phyloP scores from a whole-genome alignment of 2,329 filamentous ascomycete species.

The Penicillium sp. region DNA sequence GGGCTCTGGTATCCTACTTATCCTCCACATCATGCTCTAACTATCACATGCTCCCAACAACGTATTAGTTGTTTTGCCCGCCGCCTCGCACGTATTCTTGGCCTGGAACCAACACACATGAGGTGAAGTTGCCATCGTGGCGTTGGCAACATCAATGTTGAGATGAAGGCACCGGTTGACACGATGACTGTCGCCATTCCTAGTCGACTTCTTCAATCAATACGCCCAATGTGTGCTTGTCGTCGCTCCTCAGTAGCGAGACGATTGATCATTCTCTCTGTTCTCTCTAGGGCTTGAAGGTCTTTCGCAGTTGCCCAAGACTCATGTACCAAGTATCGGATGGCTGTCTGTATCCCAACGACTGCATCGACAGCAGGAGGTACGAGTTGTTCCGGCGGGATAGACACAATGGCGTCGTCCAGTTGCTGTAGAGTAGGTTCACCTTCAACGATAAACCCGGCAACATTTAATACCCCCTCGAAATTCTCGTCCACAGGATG shows the following conservation, averaged over 20 bases:
- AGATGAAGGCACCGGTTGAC: too few species aligned
- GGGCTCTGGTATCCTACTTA: background rate
- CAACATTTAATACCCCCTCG: background rate
- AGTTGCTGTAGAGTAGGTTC: background rate
- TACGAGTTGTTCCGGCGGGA: background rate
- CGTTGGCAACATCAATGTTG: too few species aligned
- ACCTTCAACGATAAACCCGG: background rate
- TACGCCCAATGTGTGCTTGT: background rate
- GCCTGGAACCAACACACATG: too few species aligned
- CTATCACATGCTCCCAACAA: background rate
- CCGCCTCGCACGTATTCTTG: too few species aligned
- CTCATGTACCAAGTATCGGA: slow-evolving; percentile 9
- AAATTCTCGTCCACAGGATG: slow-evolving; percentile 6
- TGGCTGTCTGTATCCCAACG: slow-evolving; percentile 4
- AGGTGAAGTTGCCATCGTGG: too few species aligned
- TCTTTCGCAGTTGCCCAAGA: background rate
- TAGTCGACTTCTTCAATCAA: background rate
- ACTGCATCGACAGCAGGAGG: slow-evolving; percentile 1
- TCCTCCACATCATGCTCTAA: background rate
- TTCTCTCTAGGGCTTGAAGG: background rate
- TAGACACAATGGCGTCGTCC: slow-evolving; percentile 4
- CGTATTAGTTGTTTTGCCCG: background rate
- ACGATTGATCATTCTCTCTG: slow-evolving; percentile 1
- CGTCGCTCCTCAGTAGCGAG: background rate
- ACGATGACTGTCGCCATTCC: too few species aligned